Evolutionary conservation across 169 alveolate species (phyloP).

Genomic region (Cryptosporidium xiaoi): DNA sequence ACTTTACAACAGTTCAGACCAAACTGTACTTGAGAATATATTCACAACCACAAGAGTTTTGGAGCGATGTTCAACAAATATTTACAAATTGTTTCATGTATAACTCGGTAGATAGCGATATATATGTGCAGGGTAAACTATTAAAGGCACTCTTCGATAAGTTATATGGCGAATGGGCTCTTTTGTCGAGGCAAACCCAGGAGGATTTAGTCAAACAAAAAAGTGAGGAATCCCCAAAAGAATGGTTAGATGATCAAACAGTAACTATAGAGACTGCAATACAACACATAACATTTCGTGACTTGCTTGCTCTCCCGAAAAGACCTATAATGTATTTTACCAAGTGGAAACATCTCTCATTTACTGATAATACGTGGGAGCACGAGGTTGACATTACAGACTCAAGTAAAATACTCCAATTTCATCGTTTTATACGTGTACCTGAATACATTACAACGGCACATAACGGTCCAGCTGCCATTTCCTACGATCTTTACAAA

Average conservation of each 20-base stretch:
- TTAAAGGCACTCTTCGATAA: conserved; percentile 75
- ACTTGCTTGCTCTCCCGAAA: conserved; percentile 49
- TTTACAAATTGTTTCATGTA: conserved; percentile 69
- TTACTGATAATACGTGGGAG: conserved; percentile 69
- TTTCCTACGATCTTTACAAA: conserved; percentile 58
- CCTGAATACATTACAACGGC: conserved; percentile 71
- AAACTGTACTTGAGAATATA: conserved; percentile 69
- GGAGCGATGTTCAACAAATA: conserved; percentile 76
- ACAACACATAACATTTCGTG: conserved; percentile 66
- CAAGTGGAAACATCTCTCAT: conserved; percentile 70
- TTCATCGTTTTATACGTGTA: conserved; percentile 63
- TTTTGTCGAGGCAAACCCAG: conserved; percentile 74
- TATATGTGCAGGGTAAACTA: conserved; percentile 68
- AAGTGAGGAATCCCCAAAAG: conserved; percentile 70
- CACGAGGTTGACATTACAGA: conserved; percentile 70
- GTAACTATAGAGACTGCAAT: conserved; percentile 66
- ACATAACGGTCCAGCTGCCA: conserved; percentile 71
- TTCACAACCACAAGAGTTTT: conserved; percentile 75
- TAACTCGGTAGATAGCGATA: conserved; percentile 75
- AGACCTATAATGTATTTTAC: conserved; percentile 71
- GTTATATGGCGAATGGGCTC: conserved; percentile 76
- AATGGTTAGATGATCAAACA: conserved; percentile 67
- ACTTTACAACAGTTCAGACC: conserved; percentile 74
- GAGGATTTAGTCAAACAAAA: conserved; percentile 74
- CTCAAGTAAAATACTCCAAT: conserved; percentile 57